Percentiles rank a stretch among this genome's conserved stretches.
Evolutionary conservation across 1,284 basidiomycete genomes (phyloP).

Genomic region (Moesziomyces parantarcticus): DNA sequence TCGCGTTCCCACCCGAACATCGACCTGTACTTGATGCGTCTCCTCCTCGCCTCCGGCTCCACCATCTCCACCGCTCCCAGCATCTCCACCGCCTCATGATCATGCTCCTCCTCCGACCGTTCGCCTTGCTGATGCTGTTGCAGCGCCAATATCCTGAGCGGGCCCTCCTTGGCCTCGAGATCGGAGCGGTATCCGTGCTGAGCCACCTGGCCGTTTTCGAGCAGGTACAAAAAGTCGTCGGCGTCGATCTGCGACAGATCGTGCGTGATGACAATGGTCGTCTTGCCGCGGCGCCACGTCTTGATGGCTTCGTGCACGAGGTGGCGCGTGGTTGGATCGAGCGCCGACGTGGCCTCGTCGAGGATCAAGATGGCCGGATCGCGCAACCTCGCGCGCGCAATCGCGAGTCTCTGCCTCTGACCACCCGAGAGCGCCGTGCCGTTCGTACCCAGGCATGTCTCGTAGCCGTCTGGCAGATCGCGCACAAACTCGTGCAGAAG

Average conservation of each 20-base stretch:
- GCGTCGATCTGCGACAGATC: conserved; percentile 84
- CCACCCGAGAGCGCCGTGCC: conserved; percentile 88
- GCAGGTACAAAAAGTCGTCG: conserved; percentile 89
- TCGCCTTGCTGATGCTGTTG: conserved; percentile 10
- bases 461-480: conserved; percentile 86
- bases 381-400: conserved; percentile 86
- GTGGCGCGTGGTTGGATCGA: conserved; percentile 87
- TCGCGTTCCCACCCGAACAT: conserved; percentile 38
- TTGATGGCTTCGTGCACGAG: conserved; percentile 90
- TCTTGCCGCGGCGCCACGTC: conserved; percentile 81
- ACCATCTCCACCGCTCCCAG: conserved; percentile 3
- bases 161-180: conserved; percentile 71
- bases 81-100: conserved; percentile 67
- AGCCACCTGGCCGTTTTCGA: conserved; percentile 82
- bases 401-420: conserved; percentile 89
- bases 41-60: conserved; percentile 70
- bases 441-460: conserved; percentile 78
- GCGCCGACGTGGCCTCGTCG: conserved; percentile 94
- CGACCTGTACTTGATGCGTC: conserved; percentile 26
- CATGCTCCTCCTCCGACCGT: conserved; percentile 65
- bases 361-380: conserved; percentile 91
- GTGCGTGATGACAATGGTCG: conserved; percentile 96
- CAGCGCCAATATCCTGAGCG: conserved; percentile 15
- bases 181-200: conserved; percentile 88
- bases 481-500: conserved; percentile 87